These are phyloP conservation scores for Tricladium varicosporioides DNA, from an alignment of 2,329 filamentous ascomycete species.

Conservation along the genomic window DNA sequence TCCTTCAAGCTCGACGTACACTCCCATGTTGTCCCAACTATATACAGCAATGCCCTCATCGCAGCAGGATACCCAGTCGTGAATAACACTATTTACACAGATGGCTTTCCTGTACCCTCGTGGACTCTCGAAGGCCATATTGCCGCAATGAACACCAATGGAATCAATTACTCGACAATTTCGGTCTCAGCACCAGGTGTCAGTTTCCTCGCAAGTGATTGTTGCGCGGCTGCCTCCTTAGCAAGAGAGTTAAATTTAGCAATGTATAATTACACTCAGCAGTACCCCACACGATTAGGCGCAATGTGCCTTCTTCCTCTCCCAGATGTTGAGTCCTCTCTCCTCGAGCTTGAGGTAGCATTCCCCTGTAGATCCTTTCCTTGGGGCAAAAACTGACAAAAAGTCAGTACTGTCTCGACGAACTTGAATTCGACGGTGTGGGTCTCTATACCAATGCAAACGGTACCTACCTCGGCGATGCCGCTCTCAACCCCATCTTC, in stretches of 20 bases:
- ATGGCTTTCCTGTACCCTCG: constrained; percentile 48
- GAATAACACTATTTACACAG: constrained; percentile 18
- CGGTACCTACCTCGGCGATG: constrained; percentile 43
- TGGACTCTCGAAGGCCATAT: constrained; percentile 46
- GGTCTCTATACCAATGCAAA: constrained; percentile 40
- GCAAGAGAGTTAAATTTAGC: constrained; percentile 30
- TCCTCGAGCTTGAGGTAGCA: constrained; percentile 35
- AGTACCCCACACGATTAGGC: constrained; percentile 34
- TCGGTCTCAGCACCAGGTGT: constrained; percentile 52
- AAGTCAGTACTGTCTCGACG: constrained; percentile 35
- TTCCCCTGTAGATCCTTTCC: background rate
- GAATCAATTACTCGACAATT: constrained; percentile 51
- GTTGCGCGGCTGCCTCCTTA: constrained; percentile 33
- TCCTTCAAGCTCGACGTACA: constrained; percentile 43
- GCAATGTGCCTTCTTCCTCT: constrained; percentile 40
- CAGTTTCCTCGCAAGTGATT: constrained; percentile 37
- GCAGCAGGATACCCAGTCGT: constrained; percentile 41
- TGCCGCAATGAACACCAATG: constrained; percentile 44
- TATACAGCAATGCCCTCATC: constrained; percentile 40
- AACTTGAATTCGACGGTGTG: constrained; percentile 41
- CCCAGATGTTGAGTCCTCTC: constrained; percentile 30
- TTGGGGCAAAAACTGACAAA: constrained; percentile 24
- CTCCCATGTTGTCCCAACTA: constrained; percentile 44
- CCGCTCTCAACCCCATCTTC: constrained; percentile 39
- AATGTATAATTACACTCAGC: constrained; percentile 15